Evolutionary conservation across 176 grass and related monocot species (phyloP), one percentile per base, ranked within the genome.

Genomic region (Oryza meridionalis): DNA sequence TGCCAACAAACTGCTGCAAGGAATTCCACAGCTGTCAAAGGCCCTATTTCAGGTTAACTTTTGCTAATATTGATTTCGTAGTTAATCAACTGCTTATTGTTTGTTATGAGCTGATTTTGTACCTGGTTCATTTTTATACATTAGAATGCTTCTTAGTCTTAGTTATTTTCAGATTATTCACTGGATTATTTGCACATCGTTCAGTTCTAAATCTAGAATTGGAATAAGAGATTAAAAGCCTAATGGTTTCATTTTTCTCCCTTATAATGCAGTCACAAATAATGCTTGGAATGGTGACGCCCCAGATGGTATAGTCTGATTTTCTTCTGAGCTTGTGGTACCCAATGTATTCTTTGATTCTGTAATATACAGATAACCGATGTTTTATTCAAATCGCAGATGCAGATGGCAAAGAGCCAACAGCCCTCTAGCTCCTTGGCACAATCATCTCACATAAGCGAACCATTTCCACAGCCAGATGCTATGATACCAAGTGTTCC

Each of bases 281-380:
- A 94, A 96, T 96, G 93, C 90, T 99, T 2, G 97, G 91, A n/a
- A 84, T 99, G 86, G 90, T 87, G 77, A 89, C 90, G 14, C 91
- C 93, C 71, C 97, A 94, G 77, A 94, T 89, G 88, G 97, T 99
- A 81, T 35, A 79, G 45, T 87, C 53, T 70, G 67, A 38, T 42
- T 75, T 90, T 74, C 8, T 86, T 49, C 31, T 70, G 45, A 82
- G 13, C 38, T 79, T 42, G 62, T 72, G 22, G 27, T 38, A 86
- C 62, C 37, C 24, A 25, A 35, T 82, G 17, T 43, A 88, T 55
- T 68, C 15, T 78, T 67, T 51, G 25, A 61, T 12, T 88, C 31
- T 38, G 26, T 77, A 61, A 27, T 50, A 75, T 93, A 68, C 49
- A 73, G 64, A 80, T 84, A 75, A 86, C 72, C 32, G 63, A 84